Evolutionary conservation across 1,139 yeast species (phyloP), one percentile per base, ranked within the genome.

Genomic region (Trichomonascaceae sp.): DNA sequence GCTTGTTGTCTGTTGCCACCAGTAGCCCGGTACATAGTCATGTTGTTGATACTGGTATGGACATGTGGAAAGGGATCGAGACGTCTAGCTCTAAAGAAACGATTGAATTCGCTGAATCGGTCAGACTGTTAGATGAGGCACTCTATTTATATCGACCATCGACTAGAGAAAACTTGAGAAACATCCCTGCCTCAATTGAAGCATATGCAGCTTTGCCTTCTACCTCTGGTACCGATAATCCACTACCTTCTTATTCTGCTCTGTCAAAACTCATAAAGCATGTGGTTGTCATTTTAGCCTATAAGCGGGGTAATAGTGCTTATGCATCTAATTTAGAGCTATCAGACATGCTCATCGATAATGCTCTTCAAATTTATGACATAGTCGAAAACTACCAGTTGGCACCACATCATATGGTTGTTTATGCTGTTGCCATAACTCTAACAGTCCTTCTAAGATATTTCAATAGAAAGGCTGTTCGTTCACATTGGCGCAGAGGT

Each of bases 61-160:
- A 70, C 12, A 51, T 52, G 12, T 45, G 44, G n/a, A 61, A 59
- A 22, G 61, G 55, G 22, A 45, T 36, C 44, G 47, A 45, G n/a
- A n/a, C 36, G 4, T 13, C 17, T n/a, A 18, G 22, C 17, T 22
- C 20, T 17, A 32, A n/a, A 7, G 18, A 17, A 32, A 18, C 48
- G 9, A 51, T 64, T 27, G 61, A 60, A 27, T 52, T 70, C 46
- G 64, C 68, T 43, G 64, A 64, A 32, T 57, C 48, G 66, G 70
- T n/a, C 47, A 60, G 13, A 49, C 20, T 62, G 4, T 56, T 69
- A 47, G 74, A 72, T 51, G 58, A 61, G 22, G 68, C 70, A 58
- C 57, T 67, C n/a, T 61, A 65, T 27, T 60, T 69, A 50, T 71
- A 65, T 54, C 66, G 70, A 24, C 75, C 75, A 9, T 52, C 48